These are phyloP conservation scores for Aspergillus piperis DNA, from an alignment of 2,329 filamentous ascomycete genomes.

Conservation along the genomic window DNA sequence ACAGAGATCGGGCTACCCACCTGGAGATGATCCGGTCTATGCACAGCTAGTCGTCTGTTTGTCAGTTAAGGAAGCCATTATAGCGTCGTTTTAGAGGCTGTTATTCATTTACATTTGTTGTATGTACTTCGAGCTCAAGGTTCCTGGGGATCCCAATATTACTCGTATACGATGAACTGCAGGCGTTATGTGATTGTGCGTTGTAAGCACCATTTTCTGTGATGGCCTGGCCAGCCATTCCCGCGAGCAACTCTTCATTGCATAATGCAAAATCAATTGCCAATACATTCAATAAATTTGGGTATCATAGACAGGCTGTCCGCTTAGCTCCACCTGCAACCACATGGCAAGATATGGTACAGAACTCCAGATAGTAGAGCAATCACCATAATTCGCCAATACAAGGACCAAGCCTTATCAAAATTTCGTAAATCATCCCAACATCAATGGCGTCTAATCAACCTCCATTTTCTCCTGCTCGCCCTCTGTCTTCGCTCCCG, in stretches of 20 bases:
- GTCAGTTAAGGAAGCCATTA: neutral
- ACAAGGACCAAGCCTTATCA: neutral
- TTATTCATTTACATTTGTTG: slow-evolving; percentile 9
- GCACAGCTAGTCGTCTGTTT: slow-evolving; percentile 36
- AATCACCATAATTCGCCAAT: neutral
- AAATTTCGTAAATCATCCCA: neutral
- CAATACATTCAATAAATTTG: slow-evolving; percentile 11
- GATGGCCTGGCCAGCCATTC: neutral
- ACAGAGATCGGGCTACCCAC: slow-evolving; percentile 80
- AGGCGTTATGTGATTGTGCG: neutral
- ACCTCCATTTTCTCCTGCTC: slow-evolving; percentile 41
- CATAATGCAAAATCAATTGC: too few relatives aligned
- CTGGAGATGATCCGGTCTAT: slow-evolving; percentile 77
- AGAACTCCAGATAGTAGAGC: neutral
- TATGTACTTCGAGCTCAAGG: slow-evolving; percentile 20
- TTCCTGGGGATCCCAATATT: slow-evolving; percentile 18
- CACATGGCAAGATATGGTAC: neutral
- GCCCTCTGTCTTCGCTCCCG: slow-evolving; percentile 16
- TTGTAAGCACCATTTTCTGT: neutral
- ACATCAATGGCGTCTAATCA: slow-evolving; percentile 26
- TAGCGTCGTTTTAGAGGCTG: neutral
- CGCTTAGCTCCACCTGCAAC: neutral
- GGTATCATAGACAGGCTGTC: slow-evolving; percentile 24
- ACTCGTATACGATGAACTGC: neutral
- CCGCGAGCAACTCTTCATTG: too few relatives aligned